Percentiles rank a stretch among this genome's conserved stretches.
Conservation (phyloP, 768 basidiomycete species). For the Pisolithus orientalis region DNA sequence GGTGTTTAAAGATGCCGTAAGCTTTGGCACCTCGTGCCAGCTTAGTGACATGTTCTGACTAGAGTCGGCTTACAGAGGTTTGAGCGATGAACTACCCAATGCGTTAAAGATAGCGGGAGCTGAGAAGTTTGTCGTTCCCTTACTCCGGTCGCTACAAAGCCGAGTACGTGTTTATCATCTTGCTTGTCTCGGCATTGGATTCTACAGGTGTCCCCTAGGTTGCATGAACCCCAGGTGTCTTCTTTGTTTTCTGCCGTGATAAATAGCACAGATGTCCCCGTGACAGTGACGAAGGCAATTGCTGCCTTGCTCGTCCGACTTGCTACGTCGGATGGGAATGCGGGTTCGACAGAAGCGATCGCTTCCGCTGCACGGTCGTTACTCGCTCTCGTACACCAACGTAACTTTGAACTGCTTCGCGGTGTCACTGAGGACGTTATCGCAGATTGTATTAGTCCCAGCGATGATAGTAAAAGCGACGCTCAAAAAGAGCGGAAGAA, state of each 20-base stretch:
- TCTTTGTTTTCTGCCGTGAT: slow-evolving; percentile 26
- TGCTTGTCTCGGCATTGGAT: neutral
- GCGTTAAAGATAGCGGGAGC: slow-evolving; percentile 43
- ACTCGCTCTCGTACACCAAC: slow-evolving; percentile 58
- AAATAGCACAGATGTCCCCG: slow-evolving; percentile 17
- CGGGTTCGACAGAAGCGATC: slow-evolving; percentile 3
- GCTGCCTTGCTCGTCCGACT: slow-evolving; percentile 18
- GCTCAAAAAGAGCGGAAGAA: slow-evolving; percentile 32
- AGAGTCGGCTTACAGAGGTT: slow-evolving; percentile 27
- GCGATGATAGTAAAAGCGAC: slow-evolving; percentile 11
- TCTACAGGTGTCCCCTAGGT: slow-evolving; percentile 16
- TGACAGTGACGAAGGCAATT: slow-evolving; percentile 15
- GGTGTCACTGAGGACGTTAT: slow-evolving; percentile 8
- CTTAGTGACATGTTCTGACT: neutral
- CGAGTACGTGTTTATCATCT: slow-evolving; percentile 27
- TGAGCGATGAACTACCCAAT: slow-evolving; percentile 42
- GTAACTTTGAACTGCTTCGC: slow-evolving; percentile 48
- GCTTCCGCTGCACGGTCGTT: slow-evolving; percentile 26
- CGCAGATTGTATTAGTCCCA: slow-evolving; percentile 30
- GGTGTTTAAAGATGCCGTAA: slow-evolving; percentile 44
- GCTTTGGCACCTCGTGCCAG: slow-evolving; percentile 18
- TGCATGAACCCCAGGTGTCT: slow-evolving; percentile 24
- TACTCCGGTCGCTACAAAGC: slow-evolving; percentile 37
- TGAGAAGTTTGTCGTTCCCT: slow-evolving; percentile 50
- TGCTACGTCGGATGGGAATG: slow-evolving; percentile 3